Evolutionary conservation across 1,284 basidiomycete genomes (phyloP).

Genomic region (Taiwanofungus camphoratus): DNA sequence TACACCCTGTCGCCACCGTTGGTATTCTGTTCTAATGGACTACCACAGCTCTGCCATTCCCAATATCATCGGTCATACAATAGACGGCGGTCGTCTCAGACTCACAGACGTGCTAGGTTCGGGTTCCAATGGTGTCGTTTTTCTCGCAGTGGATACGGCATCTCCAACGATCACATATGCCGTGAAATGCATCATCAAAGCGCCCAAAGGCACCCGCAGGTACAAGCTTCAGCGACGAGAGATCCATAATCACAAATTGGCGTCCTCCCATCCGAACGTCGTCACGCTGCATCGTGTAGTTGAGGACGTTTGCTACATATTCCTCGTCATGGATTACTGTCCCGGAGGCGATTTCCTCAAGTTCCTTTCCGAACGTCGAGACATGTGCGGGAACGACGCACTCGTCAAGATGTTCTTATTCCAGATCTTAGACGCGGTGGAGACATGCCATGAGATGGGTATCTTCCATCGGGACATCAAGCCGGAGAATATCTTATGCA

Average conservation of each 20-base stretch:
- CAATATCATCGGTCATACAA: conserved; percentile 50
- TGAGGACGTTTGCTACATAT: conserved; percentile 48
- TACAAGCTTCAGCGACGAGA: conserved; percentile 41
- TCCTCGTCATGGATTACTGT: conserved; percentile 66
- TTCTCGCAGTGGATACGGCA: conserved; percentile 66
- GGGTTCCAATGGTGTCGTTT: conserved; percentile 92
- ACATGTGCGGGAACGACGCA: conserved; percentile 21
- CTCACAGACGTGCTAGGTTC: conserved; percentile 82
- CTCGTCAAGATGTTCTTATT: conserved; percentile 36
- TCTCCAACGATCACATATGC: conserved; percentile 22
- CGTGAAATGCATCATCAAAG: conserved; percentile 27
- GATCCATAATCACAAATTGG: conserved; percentile 45
- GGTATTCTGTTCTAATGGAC: background rate
- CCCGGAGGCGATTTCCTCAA: conserved; percentile 26
- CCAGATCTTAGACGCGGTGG: conserved; percentile 60
- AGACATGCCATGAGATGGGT: conserved; percentile 52
- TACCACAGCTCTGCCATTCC: conserved; percentile 14
- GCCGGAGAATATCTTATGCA: conserved; percentile 70
- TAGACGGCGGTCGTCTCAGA: conserved; percentile 73
- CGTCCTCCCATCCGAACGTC: conserved; percentile 43
- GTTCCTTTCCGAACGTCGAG: conserved; percentile 17
- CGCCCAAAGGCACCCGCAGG: conserved; percentile 26
- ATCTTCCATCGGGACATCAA: conserved; percentile 72
- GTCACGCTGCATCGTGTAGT: conserved; percentile 61
- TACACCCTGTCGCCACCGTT: no score